Evolutionary conservation across 2,329 filamentous ascomycete species (phyloP), one percentile per base, ranked within the genome.

Genomic region (Colletotrichum sp.): DNA sequence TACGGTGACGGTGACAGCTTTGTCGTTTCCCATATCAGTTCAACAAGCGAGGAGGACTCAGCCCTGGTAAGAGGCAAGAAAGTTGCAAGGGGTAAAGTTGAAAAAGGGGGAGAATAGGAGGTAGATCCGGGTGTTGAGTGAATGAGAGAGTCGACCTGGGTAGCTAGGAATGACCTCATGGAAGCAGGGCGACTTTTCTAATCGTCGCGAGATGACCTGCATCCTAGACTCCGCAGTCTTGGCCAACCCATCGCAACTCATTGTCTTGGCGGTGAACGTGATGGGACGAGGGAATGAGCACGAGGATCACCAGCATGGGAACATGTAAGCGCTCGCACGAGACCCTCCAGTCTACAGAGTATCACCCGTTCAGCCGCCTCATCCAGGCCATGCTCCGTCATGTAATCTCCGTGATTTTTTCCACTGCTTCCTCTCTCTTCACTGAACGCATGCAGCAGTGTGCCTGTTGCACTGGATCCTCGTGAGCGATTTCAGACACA

Each of bases 401-500:
- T 52, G 44, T 21, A 32, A 55, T 32, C 28, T 68, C 30, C 28
- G 65, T 55, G 28, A 32, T 15, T n/a, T 30, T 68, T 36, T 21
- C 36, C 49, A 49, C 21, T 2, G 8, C 28, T 52, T 49, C 24
- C 30, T 39, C 9, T 49, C 39, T 24, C 34, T 52, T 30, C 12
- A 8, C 36, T 49, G 36, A 36, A 24, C 34, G 26, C 24, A 49
- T 49, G 8, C 34, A 26, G 36, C 44, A 52, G 4, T 21, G n/a
- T 8, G 44, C n/a, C 44, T 21, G n/a, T 12, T 30, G 21, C 34
- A 24, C 24, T 49, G 21, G 44, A 49, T 55, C 64, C 44, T 57
- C 65, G 65, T 68, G 65, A 68, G 65, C 65, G 65, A 68, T 55
- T 55, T 67, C 44, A 63, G 65, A 67, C 65, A 26, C 44, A 68